phyloP scores from a whole-genome alignment of 2,329 filamentous ascomycete species.

The Fusarium tjaetaba region DNA sequence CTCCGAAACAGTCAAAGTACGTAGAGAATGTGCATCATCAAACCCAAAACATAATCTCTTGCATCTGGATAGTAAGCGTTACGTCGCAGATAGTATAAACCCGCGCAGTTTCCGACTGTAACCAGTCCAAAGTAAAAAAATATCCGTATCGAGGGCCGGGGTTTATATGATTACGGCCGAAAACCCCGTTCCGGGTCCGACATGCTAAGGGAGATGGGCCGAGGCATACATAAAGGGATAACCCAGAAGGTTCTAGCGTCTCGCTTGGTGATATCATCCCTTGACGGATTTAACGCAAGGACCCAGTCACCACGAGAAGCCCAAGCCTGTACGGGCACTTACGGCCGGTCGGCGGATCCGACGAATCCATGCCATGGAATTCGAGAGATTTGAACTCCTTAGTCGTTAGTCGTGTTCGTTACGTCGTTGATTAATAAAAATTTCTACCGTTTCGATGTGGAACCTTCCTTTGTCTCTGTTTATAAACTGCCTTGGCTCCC shows the following conservation, averaged over 20 bases:
- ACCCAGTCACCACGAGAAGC: conserved; percentile 8
- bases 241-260: conserved; percentile 9
- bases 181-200: conserved; percentile 31
- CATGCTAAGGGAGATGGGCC: not conserved
- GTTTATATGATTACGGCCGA: conserved; percentile 28
- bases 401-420: not conserved
- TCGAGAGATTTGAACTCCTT: conserved; percentile 17
- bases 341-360: conserved; percentile 27
- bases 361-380: conserved; percentile 3
- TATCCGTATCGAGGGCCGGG: not conserved
- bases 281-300: conserved; percentile 10
- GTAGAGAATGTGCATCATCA: not conserved
- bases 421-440: conserved; percentile 23
- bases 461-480: conserved; percentile 1
- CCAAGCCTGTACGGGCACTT: conserved; percentile 8
- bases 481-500: conserved; percentile 19
- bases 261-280: conserved; percentile 26
- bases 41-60: not conserved
- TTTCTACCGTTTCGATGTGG: not conserved
- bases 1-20: not conserved
- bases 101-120: not conserved
- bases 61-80: not conserved
- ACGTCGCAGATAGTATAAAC: not conserved
- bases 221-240: conserved; percentile 20
- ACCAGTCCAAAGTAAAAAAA: not conserved